A percentile compares a stretch with the other conserved stretches of the same genome.
phyloP scores from a whole-genome alignment of 768 basidiomycete genomes.

The Mrakia gelida region DNA sequence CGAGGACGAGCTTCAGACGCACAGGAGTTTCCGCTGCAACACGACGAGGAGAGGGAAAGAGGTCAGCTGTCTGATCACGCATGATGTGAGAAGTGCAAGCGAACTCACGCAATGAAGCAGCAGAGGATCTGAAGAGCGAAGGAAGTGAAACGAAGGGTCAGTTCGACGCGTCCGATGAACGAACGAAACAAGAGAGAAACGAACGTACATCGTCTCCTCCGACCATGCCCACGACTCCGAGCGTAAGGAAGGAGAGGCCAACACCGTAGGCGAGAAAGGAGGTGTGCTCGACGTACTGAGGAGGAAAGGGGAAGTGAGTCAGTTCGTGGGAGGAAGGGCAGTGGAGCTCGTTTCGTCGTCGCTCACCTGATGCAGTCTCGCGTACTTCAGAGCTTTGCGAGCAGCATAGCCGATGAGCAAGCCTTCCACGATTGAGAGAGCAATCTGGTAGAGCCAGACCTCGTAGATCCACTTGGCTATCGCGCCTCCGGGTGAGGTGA shows the following conservation, averaged over 20 bases:
- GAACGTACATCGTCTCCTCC: conserved; percentile 45
- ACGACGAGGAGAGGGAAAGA: conserved; percentile 35
- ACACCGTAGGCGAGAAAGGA: conserved; percentile 45
- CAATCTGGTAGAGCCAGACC: conserved; percentile 45
- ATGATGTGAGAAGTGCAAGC: too few relatives aligned
- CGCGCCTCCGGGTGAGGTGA: conserved; percentile 40
- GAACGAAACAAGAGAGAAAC: neutral
- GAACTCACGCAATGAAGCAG: conserved; percentile 29
- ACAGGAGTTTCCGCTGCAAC: conserved; percentile 36
- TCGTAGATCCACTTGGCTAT: conserved; percentile 45
- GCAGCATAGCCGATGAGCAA: conserved; percentile 46
- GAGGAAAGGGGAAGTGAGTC: too few relatives aligned
- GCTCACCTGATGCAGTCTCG: conserved; percentile 33
- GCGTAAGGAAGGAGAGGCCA: conserved; percentile 43
- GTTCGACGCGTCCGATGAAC: neutral
- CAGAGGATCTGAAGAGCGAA: conserved; percentile 39
- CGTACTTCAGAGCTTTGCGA: conserved; percentile 41
- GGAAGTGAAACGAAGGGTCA: neutral
- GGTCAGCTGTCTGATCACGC: neutral
- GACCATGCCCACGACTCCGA: conserved; percentile 45
- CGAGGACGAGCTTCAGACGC: conserved; percentile 40
- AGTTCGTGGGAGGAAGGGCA: neutral
- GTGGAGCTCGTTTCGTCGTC: too few relatives aligned
- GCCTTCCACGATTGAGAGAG: conserved; percentile 43
- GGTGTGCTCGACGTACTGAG: conserved; percentile 45